Conservation (phyloP, 2,329 filamentous ascomycete species). For the Aspergillus bombycis region DNA sequence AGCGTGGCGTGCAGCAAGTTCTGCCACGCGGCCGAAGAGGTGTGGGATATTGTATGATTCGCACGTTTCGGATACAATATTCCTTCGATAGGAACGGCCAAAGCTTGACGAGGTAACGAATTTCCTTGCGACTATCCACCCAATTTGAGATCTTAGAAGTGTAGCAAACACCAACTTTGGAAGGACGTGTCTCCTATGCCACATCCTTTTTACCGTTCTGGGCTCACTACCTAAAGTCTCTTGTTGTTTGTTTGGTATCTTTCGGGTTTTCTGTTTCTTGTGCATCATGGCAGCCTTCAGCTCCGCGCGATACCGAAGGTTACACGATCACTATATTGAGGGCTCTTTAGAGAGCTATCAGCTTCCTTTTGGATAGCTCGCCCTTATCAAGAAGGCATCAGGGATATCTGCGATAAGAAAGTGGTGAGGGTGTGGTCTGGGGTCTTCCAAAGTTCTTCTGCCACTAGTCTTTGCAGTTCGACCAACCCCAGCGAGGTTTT, state of each 20-base stretch:
- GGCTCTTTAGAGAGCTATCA: not conserved
- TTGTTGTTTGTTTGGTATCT: constrained; percentile 18
- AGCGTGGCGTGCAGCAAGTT: constrained; percentile 99
- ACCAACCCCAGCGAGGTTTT: constrained; percentile 7
- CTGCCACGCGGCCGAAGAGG: constrained; percentile 96
- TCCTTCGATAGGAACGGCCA: constrained; percentile 17
- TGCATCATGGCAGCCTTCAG: constrained; percentile 9
- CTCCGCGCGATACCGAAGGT: not conserved
- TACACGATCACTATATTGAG: constrained; percentile 9
- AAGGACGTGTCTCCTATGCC: constrained; percentile 9
- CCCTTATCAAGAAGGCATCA: constrained; percentile 4
- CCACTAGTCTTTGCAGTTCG: constrained; percentile 7
- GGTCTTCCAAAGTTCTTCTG: not conserved
- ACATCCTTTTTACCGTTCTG: constrained; percentile 6
- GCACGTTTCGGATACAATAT: constrained; percentile 2
- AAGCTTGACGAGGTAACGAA: constrained; percentile 34
- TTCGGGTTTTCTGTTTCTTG: constrained; percentile 17
- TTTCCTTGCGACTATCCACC: constrained; percentile 27
- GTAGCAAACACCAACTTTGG: not conserved
- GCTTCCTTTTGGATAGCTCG: constrained; percentile 5
- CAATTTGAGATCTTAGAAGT: constrained; percentile 7
- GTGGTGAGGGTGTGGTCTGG: constrained; percentile 5
- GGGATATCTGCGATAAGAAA: constrained; percentile 4
- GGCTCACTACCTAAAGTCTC: constrained; percentile 8
- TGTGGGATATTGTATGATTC: constrained; percentile 84